phyloP scores from a whole-genome alignment of 2,329 filamentous ascomycete genomes.

The Pyrenochaeta sp. region DNA sequence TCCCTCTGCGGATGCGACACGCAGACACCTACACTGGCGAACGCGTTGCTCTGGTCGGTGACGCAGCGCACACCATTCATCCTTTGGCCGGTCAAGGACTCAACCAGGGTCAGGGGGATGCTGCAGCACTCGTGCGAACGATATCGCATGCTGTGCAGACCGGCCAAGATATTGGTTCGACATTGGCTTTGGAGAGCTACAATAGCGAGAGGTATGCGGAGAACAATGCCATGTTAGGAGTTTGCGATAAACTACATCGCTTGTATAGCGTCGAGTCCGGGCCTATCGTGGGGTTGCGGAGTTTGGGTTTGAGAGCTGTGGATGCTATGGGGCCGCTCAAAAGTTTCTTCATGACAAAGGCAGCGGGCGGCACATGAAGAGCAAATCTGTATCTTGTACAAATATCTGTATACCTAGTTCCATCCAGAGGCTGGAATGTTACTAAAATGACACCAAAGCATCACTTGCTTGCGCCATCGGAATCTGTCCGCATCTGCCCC shows the following conservation, averaged over 20 bases:
- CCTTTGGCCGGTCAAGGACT: conserved; percentile 93
- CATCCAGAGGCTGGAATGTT: neutral
- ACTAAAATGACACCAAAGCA: conserved; percentile 1
- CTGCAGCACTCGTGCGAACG: conserved; percentile 76
- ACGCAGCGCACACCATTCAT: conserved; percentile 94
- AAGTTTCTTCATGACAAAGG: conserved; percentile 81
- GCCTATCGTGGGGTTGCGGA: conserved; percentile 81
- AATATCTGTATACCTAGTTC: conserved; percentile 13
- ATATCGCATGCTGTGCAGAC: conserved; percentile 81
- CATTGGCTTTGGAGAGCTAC: conserved; percentile 82
- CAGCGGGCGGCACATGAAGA: conserved; percentile 51
- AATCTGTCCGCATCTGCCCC: conserved; percentile 19
- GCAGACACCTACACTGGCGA: conserved; percentile 93
- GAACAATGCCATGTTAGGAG: conserved; percentile 80
- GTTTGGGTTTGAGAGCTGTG: conserved; percentile 77
- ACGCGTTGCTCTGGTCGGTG: conserved; percentile 89
- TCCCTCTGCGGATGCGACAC: conserved; percentile 89
- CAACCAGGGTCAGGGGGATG: conserved; percentile 91
- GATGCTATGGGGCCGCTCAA: conserved; percentile 80
- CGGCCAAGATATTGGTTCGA: conserved; percentile 85
- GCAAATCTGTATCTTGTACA: conserved; percentile 9
- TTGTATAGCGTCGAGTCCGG: conserved; percentile 83
- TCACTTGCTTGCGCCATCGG: conserved; percentile 18
- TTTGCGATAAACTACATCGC: conserved; percentile 91
- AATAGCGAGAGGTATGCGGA: conserved; percentile 80